Base-by-base conservation (phyloP, 2,329 filamentous ascomycete species). In the Neopestalotiopsis clavispora region DNA sequence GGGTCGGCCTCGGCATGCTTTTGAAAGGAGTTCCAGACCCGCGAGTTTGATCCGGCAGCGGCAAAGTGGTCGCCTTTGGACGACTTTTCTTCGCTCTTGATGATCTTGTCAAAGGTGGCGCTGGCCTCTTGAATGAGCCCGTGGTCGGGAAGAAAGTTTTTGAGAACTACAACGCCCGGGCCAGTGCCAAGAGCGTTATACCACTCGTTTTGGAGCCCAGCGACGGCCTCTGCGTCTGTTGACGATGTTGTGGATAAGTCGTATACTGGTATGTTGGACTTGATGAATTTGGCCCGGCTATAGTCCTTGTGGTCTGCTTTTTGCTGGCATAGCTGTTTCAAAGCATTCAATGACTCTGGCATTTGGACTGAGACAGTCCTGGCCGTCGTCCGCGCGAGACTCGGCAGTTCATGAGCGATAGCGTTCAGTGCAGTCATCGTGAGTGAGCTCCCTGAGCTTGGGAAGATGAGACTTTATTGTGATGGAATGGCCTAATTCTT, bases 11-110 rank as follows among this genome's bases (percentile, higher is more conserved):
- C 75, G 23, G 83, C 85, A 73, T 91, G 89, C 74, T 91, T 91
- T 71, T 84, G 84, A 77, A 91, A 89, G 0, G 89, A 88, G 78
- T 91, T 91, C 89, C 89, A 91, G 79, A 91, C 90, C 10, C 89
- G 84, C 67, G 86, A 82, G 74, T 91, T 91, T 30, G 83, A 82
- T 28, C 85, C 85, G 2, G 82, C 80, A 4, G 82, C 78, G 1
- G 88, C 87, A 76, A 91, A 91, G 73, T 91, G 89, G 75, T 91
- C 89, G 28, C 89, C 89, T 65, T 85, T 84, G 1, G 76, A 64
- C 30, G 75, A 76, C 28, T 74, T 62, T 5, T 73, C 72, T 38
- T 78, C 71, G 34, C 74, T 75, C 76, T 78, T 75, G 75, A 89
- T 87, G 70, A 89, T 88, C 2, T 72, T 69, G 4, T 79, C 73